phyloP scores from a whole-genome alignment of 2,329 filamentous ascomycete species.

The Neofusicoccum kwambonambiense region DNA sequence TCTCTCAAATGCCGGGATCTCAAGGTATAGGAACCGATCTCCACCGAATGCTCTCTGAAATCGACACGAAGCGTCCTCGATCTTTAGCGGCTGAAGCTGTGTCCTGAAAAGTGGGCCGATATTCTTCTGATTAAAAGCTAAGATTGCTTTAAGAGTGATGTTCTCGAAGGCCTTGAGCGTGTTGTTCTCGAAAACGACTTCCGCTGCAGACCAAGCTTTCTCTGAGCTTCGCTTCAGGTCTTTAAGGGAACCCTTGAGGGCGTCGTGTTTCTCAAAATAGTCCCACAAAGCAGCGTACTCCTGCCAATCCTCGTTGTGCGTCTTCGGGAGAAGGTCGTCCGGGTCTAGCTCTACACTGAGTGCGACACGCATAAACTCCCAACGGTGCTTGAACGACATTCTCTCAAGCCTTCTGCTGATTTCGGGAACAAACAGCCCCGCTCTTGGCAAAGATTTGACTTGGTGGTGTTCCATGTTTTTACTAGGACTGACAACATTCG shows the following conservation, averaged over 20 bases:
- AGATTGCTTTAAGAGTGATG: conserved; percentile 35
- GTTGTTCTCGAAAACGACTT: neutral
- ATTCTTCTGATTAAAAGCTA: conserved; percentile 24
- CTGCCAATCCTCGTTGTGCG: neutral
- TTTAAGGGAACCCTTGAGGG: neutral
- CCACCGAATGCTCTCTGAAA: conserved; percentile 39
- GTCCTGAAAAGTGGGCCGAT: conserved; percentile 28
- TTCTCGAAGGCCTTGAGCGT: conserved; percentile 23
- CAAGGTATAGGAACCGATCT: conserved; percentile 44
- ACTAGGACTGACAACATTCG: neutral
- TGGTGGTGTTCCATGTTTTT: conserved; percentile 20
- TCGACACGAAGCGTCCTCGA: conserved; percentile 31
- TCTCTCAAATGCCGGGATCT: conserved; percentile 30
- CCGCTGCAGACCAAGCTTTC: conserved; percentile 29
- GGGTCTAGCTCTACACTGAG: conserved; percentile 20
- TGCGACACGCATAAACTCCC: conserved; percentile 33
- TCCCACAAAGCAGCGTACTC: conserved; percentile 27
- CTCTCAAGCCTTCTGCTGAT: conserved; percentile 15
- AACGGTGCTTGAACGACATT: conserved; percentile 33
- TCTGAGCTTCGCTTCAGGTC: conserved; percentile 21
- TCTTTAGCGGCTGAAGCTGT: conserved; percentile 27
- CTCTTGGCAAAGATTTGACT: conserved; percentile 29
- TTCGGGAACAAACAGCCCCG: conserved; percentile 31
- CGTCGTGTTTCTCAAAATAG: conserved; percentile 17
- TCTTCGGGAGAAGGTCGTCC: neutral